Base-by-base conservation (phyloP, 2,329 filamentous ascomycete genomes). In the Trichoderma atrobrunneum region DNA sequence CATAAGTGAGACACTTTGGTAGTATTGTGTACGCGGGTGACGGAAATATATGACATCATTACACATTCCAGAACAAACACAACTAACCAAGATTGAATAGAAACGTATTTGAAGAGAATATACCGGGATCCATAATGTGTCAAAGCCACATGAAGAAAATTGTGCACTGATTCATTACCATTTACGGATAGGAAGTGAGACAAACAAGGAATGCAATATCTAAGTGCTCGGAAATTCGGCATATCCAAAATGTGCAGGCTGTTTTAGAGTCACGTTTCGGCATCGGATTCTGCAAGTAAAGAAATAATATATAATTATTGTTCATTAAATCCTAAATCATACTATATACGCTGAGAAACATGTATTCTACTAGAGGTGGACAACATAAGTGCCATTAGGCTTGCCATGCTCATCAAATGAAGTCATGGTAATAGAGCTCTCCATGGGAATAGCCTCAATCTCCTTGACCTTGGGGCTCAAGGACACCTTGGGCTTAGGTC, bases 361-460 rank as follows among this genome's bases (percentile, higher is more conserved):
- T 21, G 5, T 16, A 59, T 43, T 28, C 10, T 28, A 68, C 16
- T 59, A 43, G 11, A 68, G 65, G 1, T 68, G 16, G 18, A 68
- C 21, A 12, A 68, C 51, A 68, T 59, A 68, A 18, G 34, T 68
- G 34, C 65, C 65, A 5, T 43, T 68, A 0, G 34, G 30, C 24
- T 43, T 68, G 26, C 65, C 65, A 30, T 26, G 12, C 34, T 59
- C 65, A 59, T 68, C 65, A 24, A 68, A 68, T 1, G 65, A 59
- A 2, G 65, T 68, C 65, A 68, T 68, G 4, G 24, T 68, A 16
- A 68, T 39, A 1, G 54, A 59, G 24, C 18, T 36, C 8, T 57
- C 12, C 65, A 68, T 68, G 7, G 65, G 65, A 24, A 68, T 59
- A n/a, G 65, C 4, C 65, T 68, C 48, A 16, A 68, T 68, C 12